A percentile compares a stretch with the other conserved stretches of the same genome.
phyloP scores from a whole-genome alignment of 805 yeast genomes.

The Lachancea waltii region DNA sequence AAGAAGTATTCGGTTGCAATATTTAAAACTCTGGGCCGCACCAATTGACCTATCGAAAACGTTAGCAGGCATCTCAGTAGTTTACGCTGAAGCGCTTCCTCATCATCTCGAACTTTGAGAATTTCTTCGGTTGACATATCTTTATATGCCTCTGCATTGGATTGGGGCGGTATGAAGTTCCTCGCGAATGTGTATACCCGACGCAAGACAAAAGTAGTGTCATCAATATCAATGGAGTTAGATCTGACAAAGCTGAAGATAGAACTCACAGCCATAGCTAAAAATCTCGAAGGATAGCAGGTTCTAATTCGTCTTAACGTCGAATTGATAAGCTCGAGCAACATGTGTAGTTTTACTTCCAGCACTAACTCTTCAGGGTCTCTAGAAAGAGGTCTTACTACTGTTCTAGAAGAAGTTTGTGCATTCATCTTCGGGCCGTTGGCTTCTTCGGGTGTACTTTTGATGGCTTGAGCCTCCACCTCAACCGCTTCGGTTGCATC shows the following conservation, averaged over 20 bases:
- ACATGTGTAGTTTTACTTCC: conserved; percentile 54
- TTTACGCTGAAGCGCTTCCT: conserved; percentile 55
- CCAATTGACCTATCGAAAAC: conserved; percentile 39
- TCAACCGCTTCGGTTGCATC: conserved; percentile 7
- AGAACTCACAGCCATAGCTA: conserved; percentile 60
- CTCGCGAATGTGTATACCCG: conserved; percentile 59
- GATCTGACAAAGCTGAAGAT: conserved; percentile 45
- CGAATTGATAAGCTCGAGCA: conserved; percentile 57
- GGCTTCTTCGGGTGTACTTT: conserved; percentile 5
- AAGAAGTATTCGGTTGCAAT: conserved; percentile 24
- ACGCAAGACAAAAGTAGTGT: conserved; percentile 44
- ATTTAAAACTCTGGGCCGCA: conserved; percentile 25
- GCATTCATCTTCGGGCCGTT: too few species aligned
- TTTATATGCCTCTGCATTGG: conserved; percentile 33
- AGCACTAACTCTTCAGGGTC: conserved; percentile 32
- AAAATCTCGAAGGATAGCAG: conserved; percentile 70
- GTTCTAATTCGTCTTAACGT: conserved; percentile 59
- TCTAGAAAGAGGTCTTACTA: too few species aligned
- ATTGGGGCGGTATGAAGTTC: conserved; percentile 45
- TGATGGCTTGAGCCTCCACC: conserved; percentile 8
- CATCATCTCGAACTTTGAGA: conserved; percentile 45
- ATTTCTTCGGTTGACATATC: conserved; percentile 33
- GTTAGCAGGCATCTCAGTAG: conserved; percentile 59
- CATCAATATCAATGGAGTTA: conserved; percentile 34
- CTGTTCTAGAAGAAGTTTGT: too few species aligned